Evolutionary conservation across 768 basidiomycete species (phyloP).

Genomic region (Lactarius akahatsu): DNA sequence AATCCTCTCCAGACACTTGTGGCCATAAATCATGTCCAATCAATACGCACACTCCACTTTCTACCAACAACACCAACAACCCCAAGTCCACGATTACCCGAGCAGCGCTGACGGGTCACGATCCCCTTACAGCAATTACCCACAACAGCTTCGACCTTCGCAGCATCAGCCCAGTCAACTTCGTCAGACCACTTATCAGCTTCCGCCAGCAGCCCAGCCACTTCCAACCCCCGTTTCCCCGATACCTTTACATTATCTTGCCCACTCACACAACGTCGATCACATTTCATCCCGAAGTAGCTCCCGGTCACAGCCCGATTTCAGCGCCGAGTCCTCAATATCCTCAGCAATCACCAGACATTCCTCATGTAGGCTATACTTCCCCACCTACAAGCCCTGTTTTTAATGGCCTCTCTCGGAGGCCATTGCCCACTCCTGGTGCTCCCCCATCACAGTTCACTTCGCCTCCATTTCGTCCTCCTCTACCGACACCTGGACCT

Average conservation of each 20-base stretch:
- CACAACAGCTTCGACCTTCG: background rate
- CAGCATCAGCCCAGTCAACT: background rate
- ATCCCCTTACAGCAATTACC: constrained; percentile 1
- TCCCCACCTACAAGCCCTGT: constrained; percentile 27
- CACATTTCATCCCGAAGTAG: constrained; percentile 6
- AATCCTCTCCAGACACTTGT: background rate
- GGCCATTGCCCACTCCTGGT: constrained; percentile 30
- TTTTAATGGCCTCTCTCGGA: constrained; percentile 21
- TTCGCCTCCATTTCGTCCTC: constrained; percentile 20
- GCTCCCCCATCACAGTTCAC: constrained; percentile 16
- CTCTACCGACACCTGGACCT: constrained; percentile 29
- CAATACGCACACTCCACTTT: constrained; percentile 20
- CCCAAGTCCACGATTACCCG: constrained; percentile 2
- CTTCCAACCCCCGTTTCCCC: constrained; percentile 11
- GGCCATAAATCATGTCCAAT: constrained; percentile 21
- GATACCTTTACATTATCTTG: constrained; percentile 14
- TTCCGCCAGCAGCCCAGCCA: constrained; percentile 8
- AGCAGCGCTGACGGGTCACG: background rate
- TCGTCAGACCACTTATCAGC: constrained; percentile 1
- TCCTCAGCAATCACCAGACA: constrained; percentile 20
- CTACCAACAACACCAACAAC: constrained; percentile 20
- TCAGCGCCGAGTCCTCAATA: constrained; percentile 30
- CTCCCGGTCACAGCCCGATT: constrained; percentile 14
- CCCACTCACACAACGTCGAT: constrained; percentile 7
- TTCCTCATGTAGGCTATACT: constrained; percentile 15